Evolutionary conservation across 1,139 yeast species (phyloP).

Genomic region (Hansenula sp.): DNA sequence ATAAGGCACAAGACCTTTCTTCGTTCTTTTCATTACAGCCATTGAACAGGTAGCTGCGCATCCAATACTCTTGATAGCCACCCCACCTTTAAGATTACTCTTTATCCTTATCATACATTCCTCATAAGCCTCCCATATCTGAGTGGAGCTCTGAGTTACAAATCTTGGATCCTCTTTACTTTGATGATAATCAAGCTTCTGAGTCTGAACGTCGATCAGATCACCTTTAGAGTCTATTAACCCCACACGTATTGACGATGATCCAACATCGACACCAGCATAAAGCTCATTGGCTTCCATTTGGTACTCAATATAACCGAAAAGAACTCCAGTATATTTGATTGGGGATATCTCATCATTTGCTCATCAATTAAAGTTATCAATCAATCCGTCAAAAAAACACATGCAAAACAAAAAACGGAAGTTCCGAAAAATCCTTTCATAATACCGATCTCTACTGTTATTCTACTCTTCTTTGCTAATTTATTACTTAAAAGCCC

Average conservation of each 20-base stretch:
- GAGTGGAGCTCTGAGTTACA: slow-evolving; percentile 41
- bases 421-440: no score
- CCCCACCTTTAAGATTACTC: not conserved
- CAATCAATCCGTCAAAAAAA: no score
- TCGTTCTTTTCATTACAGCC: slow-evolving; percentile 33
- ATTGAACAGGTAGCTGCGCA: slow-evolving; percentile 54
- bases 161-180: slow-evolving; percentile 19
- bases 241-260: slow-evolving; percentile 44
- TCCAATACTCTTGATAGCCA: slow-evolving; percentile 19
- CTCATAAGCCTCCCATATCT: slow-evolving; percentile 30
- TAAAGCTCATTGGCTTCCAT: not conserved
- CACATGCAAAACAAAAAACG: no score
- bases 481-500: no score
- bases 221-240: slow-evolving; percentile 19
- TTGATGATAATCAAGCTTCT: slow-evolving; percentile 24
- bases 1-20: slow-evolving; percentile 23
- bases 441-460: no score
- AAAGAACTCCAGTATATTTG: no score
- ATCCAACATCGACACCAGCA: slow-evolving; percentile 52
- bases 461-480: no score
- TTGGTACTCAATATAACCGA: not conserved
- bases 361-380: not conserved
- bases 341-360: not conserved
- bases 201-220: slow-evolving; percentile 15
- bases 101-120: slow-evolving; percentile 17